A percentile compares a stretch with the other conserved stretches of the same genome.
phyloP scores from a whole-genome alignment of 2,329 filamentous ascomycete genomes.

The Pestalotiopsis sp. region DNA sequence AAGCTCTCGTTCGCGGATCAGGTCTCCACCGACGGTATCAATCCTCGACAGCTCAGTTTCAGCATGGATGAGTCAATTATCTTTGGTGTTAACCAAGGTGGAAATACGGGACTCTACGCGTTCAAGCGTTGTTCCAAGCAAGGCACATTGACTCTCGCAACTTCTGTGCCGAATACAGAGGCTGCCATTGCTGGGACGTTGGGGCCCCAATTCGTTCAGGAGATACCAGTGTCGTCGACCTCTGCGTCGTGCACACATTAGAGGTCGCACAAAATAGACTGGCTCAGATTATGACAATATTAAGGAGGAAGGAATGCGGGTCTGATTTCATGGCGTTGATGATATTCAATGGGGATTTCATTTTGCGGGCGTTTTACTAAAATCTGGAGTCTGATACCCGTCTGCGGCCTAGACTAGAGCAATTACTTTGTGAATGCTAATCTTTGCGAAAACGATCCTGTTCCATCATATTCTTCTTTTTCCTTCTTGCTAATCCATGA shows the following conservation, averaged over 20 bases:
- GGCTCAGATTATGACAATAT: neutral
- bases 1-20: conserved; percentile 24
- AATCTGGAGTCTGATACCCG: neutral
- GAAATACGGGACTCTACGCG: conserved; percentile 41
- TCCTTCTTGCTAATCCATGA: too few species aligned
- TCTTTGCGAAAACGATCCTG: neutral
- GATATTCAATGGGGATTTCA: neutral
- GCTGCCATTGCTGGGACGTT: conserved; percentile 20
- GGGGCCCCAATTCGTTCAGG: conserved; percentile 32
- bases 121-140: conserved; percentile 31
- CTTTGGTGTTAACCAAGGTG: conserved; percentile 52
- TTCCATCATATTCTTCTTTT: too few species aligned
- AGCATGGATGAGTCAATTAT: conserved; percentile 34
- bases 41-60: conserved; percentile 51
- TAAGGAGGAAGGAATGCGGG: neutral
- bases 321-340: neutral
- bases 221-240: conserved; percentile 18
- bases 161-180: conserved; percentile 16
- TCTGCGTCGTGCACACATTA: neutral
- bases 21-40: conserved; percentile 28
- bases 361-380: neutral
- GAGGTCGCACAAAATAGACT: neutral
- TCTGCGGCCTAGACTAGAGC: neutral
- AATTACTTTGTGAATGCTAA: neutral
- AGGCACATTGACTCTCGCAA: conserved; percentile 26